Evolutionary conservation across 768 basidiomycete genomes (phyloP), one percentile per base, ranked within the genome.

Genomic region (Agaricus blazei): DNA sequence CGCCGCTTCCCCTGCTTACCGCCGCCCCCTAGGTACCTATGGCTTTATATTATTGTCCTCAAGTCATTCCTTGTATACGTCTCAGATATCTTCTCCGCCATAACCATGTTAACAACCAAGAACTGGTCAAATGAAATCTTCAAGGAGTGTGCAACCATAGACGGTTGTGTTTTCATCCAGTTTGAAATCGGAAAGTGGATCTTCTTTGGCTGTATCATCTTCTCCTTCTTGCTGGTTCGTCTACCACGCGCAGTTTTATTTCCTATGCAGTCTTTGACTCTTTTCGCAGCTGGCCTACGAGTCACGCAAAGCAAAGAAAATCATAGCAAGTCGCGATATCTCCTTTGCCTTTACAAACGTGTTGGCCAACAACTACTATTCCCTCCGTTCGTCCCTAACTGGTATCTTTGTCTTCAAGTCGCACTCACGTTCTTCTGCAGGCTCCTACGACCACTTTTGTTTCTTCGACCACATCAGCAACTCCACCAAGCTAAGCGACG

Each of bases 311-410:
- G 67, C 96, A 24, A 90, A 93, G 73, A 90, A 88, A 71, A 97
- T 99, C 67, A 89, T 99, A 66, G 85, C 85, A 36, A 94, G 92
- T 67, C 84, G 94, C 61, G 97, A 99, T 70, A 98, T 99, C 58
- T 94, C 93, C 27, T 98, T 93, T 66, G 93, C 95, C 36, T 98
- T 96, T 75, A 98, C 97, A 63, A 98, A 98, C 67, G 83, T 98
- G 66, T 88, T 97, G 86, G 92, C 93, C 54, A 92, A 98, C 68
- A 82, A 93, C 68, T 98, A 98, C 71, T 98, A 97, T 72, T 94
- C 92, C 40, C 84, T 98, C 42, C 84, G 94, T 94, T 70, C 59
- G 91, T 75, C 37, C n/a, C 49, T 26, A 14, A 45, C 36, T 44
- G 42, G 48, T 42, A 23, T 51, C 12, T 45, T 36, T 51, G 48